These are phyloP conservation scores for Trichoderma sp. DNA, from an alignment of 2,329 filamentous ascomycete genomes.

Conservation along the genomic window DNA sequence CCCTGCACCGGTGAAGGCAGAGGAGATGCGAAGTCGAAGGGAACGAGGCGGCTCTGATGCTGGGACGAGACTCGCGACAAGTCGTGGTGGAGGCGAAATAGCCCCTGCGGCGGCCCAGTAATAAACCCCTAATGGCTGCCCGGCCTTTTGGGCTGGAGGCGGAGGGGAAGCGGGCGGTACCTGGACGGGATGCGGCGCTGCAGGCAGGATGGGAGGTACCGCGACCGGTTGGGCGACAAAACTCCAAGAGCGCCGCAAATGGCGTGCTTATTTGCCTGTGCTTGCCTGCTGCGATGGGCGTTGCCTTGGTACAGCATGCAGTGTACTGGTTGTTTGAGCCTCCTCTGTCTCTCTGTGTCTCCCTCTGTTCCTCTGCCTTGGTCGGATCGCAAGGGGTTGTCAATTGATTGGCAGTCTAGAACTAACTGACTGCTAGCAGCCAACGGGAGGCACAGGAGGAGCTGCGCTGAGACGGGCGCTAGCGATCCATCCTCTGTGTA, in stretches of 20 bases:
- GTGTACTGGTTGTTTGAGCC: neutral
- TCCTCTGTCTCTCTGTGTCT: neutral
- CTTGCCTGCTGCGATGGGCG: neutral
- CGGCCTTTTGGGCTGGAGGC: constrained; percentile 6
- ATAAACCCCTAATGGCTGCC: constrained; percentile 17
- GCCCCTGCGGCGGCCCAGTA: constrained; percentile 21
- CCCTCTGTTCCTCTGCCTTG: neutral
- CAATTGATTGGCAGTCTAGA: neutral
- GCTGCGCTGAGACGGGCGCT: neutral
- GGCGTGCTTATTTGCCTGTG: neutral
- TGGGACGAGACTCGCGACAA: constrained; percentile 23
- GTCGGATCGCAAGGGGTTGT: neutral
- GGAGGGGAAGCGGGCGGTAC: neutral
- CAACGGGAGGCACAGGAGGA: neutral
- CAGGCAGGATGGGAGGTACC: neutral
- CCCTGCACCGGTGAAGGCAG: constrained; percentile 9
- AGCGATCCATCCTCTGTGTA: neutral
- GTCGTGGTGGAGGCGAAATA: constrained; percentile 22
- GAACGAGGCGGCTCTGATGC: constrained; percentile 3
- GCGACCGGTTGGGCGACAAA: neutral
- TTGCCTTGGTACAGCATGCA: neutral
- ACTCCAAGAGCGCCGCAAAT: neutral
- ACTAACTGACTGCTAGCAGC: neutral
- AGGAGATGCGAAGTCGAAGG: neutral
- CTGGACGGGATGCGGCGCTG: neutral